These are phyloP conservation scores for Yarrowia sp. DNA, from an alignment of 805 yeast genomes.

Conservation along the genomic window DNA sequence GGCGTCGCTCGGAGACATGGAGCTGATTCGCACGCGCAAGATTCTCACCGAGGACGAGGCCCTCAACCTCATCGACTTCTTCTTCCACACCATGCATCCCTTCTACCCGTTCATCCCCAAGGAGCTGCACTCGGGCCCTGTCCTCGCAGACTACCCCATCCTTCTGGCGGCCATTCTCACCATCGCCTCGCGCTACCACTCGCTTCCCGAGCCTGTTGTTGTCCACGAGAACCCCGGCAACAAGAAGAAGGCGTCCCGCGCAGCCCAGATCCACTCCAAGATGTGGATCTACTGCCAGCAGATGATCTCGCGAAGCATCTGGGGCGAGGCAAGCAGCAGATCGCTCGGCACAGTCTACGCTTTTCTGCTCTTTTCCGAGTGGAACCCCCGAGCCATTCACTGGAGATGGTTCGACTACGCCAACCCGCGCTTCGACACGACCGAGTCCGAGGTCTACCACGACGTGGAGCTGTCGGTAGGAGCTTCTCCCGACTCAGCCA, in stretches of 20 bases:
- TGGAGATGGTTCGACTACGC: conserved; percentile 83
- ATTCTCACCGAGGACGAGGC: conserved; percentile 54
- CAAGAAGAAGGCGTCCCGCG: conserved; percentile 30
- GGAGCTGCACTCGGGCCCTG: conserved; percentile 63
- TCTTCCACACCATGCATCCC: conserved; percentile 80
- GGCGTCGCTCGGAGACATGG: conserved; percentile 51
- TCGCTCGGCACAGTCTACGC: conserved; percentile 85
- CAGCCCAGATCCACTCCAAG: conserved; percentile 66
- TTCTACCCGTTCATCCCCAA: conserved; percentile 84
- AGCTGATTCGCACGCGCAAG: conserved; percentile 53
- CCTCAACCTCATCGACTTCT: conserved; percentile 41
- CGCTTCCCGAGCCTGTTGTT: conserved; percentile 38
- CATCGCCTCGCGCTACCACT: conserved; percentile 73
- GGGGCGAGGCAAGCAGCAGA: conserved; percentile 91
- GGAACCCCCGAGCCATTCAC: conserved; percentile 95
- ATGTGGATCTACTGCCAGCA: conserved; percentile 83
- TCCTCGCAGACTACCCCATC: conserved; percentile 74
- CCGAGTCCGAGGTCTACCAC: conserved; percentile 27
- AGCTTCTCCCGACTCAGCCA: conserved; percentile 16
- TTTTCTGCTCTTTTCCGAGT: conserved; percentile 80
- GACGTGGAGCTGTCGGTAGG: conserved; percentile 15
- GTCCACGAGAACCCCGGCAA: conserved; percentile 26
- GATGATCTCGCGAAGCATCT: conserved; percentile 77
- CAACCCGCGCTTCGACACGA: conserved; percentile 30
- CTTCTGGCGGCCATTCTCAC: conserved; percentile 78